These are phyloP conservation scores for Linum usitatissimum DNA, from an alignment of 345 rosid species.

Conservation along the genomic window DNA sequence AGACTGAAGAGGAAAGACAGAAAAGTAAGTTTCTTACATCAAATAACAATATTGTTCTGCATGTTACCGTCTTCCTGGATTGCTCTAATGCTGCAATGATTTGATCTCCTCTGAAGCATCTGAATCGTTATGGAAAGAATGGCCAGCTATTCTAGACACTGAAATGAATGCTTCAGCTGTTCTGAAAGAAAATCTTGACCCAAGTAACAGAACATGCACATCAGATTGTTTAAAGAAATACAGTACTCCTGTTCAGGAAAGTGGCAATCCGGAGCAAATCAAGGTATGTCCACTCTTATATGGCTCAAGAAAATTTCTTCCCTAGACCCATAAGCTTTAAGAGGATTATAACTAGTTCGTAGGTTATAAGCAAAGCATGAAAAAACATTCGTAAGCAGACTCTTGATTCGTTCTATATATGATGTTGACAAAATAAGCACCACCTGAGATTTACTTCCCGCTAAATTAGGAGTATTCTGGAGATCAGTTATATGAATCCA, in stretches of 20 bases:
- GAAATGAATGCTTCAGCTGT: conserved; percentile 11
- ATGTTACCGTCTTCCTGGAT: conserved; percentile 1
- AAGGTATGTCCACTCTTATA: neutral
- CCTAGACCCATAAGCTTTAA: neutral
- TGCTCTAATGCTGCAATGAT: neutral
- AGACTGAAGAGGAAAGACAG: conserved; percentile 15
- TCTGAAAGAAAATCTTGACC: conserved; percentile 19
- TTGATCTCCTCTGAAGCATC: conserved; percentile 14
- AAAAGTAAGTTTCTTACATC: conserved; percentile 15
- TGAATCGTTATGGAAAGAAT: conserved; percentile 19
- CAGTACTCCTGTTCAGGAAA: neutral
- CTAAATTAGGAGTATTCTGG: neutral
- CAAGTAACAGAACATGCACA: conserved; percentile 3
- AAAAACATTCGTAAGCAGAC: neutral
- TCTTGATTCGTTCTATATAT: neutral
- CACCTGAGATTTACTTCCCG: neutral
- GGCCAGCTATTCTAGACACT: conserved; percentile 15
- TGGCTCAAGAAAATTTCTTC: neutral
- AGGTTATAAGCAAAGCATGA: neutral
- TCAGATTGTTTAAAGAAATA: conserved; percentile 6
- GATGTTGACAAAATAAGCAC: neutral
- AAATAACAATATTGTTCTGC: neutral
- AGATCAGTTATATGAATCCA: neutral
- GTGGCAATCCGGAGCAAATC: conserved; percentile 6
- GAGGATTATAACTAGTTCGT: neutral